Base-by-base conservation (phyloP, 2,329 filamentous ascomycete species). In the Magnaporthiopsis rhizophila region DNA sequence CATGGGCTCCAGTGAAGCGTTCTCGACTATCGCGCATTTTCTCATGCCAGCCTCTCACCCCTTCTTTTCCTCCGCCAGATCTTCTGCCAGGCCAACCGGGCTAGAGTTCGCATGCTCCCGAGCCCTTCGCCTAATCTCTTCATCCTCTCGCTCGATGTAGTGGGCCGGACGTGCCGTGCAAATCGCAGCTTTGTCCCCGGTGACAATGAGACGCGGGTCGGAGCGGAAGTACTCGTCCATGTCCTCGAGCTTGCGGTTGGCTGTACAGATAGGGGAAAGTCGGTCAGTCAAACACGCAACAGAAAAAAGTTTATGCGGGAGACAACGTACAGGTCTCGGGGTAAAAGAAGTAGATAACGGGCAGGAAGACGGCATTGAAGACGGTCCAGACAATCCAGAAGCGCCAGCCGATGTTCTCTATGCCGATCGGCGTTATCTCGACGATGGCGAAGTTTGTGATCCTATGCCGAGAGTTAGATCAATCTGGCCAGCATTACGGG, bases 321-420 rank as follows among this genome's bases (percentile, higher is more conserved):
- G 38, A 6, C 1, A 2, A 6, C 15, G 15, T 45, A 45, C 7
- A 34, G 3, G 81, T 82, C 66, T 83, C 80, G 0, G 80, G 79
- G 64, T 82, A 82, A 62, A 82, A 75, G 63, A 81, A 74, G 69
- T 80, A 82, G 13, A 80, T 79, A 57, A 80, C 73, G 0, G 79
- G 80, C 6, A 82, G 30, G 62, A 81, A 82, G 3, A 74, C 67
- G 59, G 77, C 75, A 69, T 80, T 81, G 64, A 82, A 77, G 18
- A 80, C 75, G 2, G 79, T 76, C 75, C 78, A 85, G 63, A 85
- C 77, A 45, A 85, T 77, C 73, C 78, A 85, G 69, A 81, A 84
- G 56, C 76, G 77, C 76, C 80, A 85, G 1, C 77, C 77, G 0
- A 85, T 74, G 26, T 78, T 80, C 24, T 77, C 70, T 62, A 76